Conservation (phyloP, 441 rosid species). For the Mallotus repandus region DNA sequence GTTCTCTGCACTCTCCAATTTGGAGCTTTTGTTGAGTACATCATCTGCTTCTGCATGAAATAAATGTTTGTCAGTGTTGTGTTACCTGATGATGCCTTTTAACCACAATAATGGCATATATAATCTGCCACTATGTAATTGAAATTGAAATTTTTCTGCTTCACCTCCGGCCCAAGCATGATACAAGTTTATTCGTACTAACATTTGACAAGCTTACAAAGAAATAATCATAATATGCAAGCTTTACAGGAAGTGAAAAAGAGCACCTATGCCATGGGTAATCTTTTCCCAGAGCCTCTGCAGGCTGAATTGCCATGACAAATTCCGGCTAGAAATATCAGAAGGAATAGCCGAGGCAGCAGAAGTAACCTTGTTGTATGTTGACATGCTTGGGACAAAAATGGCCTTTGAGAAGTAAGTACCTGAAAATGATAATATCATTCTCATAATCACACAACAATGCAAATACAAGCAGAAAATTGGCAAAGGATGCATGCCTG, state of each 20-base stretch:
- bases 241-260: slow-evolving; percentile 3
- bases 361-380: slow-evolving; percentile 73
- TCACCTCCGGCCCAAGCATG: not conserved
- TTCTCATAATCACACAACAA: slow-evolving; percentile 4
- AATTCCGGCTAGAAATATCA: slow-evolving; percentile 40
- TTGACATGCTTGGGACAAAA: slow-evolving; percentile 79
- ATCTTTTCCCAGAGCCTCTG: slow-evolving; percentile 76
- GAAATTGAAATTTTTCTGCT: not conserved
- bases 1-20: slow-evolving; percentile 23
- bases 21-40: slow-evolving; percentile 36
- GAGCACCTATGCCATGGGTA: slow-evolving; percentile 56
- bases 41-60: slow-evolving; percentile 38
- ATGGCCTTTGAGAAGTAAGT: slow-evolving; percentile 72
- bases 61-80: not conserved
- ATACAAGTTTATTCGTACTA: not conserved
- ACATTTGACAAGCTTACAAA: not conserved
- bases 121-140: not conserved
- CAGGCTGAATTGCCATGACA: slow-evolving; percentile 76
- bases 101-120: not conserved
- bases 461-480: not conserved
- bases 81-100: not conserved
- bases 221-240: not conserved
- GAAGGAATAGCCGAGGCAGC: slow-evolving; percentile 46
- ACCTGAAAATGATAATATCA: slow-evolving; percentile 41
- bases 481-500: not conserved